Evolutionary conservation across 2,329 filamentous ascomycete species (phyloP).

Genomic region (Sporothrix protearum): DNA sequence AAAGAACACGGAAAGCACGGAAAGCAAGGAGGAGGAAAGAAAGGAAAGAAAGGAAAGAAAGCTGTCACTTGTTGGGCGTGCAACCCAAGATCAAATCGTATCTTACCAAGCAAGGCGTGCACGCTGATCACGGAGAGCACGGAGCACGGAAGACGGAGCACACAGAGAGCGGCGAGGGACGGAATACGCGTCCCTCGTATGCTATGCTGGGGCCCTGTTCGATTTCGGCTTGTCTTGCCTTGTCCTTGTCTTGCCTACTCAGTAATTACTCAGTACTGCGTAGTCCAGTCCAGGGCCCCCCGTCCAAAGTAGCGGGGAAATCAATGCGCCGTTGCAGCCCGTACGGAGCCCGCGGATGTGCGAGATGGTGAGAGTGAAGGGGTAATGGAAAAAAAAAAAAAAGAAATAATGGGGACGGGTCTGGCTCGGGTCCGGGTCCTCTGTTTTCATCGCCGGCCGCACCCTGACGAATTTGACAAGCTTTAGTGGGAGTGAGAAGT

Average conservation of each 20-base stretch:
- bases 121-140: neutral
- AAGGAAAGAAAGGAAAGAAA: neutral
- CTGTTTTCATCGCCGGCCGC: neutral
- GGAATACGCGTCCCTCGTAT: neutral
- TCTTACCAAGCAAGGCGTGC: neutral
- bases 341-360: neutral
- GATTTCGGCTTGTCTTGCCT: too few species aligned
- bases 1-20: neutral
- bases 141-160: neutral
- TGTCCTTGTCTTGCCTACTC: neutral
- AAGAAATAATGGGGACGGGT: neutral
- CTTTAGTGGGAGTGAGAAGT: neutral
- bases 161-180: neutral
- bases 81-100: neutral
- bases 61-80: slow-evolving; percentile 3
- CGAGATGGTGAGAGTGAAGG: neutral
- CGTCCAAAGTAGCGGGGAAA: neutral
- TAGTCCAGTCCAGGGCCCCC: neutral
- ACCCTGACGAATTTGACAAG: neutral
- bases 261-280: too few species aligned
- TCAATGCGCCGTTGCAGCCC: neutral
- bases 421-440: neutral
- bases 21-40: too few species aligned
- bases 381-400: neutral
- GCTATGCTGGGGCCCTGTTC: neutral